phyloP scores from a whole-genome alignment of 2,329 filamentous ascomycete species.

The Trichoderma lentiforme region DNA sequence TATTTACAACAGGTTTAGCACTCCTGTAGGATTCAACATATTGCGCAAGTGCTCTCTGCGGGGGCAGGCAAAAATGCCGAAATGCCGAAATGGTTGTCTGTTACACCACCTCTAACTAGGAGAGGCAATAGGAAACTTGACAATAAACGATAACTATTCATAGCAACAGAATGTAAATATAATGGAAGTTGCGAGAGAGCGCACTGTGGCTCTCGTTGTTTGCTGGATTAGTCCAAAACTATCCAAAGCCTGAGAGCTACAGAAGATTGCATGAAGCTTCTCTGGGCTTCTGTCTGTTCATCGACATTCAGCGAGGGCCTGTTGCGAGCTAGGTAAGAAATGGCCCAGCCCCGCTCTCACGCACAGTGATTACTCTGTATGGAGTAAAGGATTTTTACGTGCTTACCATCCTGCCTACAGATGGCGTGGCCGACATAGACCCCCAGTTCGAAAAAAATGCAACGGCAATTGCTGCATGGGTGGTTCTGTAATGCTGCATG shows the following conservation, averaged over 20 bases:
- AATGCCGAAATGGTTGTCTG: not conserved
- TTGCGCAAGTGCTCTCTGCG: not conserved
- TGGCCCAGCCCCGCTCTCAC: not conserved
- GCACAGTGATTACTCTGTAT: not conserved
- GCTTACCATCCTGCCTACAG: not conserved
- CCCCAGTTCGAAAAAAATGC: not conserved
- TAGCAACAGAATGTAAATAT: not conserved
- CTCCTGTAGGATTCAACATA: not conserved
- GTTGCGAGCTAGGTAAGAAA: too few species aligned
- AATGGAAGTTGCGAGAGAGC: not conserved
- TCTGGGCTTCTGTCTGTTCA: not conserved
- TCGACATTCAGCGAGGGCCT: not conserved
- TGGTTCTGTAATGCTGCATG: not conserved
- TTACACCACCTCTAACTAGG: not conserved
- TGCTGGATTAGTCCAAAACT: not conserved
- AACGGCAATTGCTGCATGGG: not conserved
- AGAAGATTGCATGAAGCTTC: not conserved
- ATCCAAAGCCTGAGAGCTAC: not conserved
- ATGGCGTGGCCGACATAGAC: not conserved
- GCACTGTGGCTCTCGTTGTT: not conserved
- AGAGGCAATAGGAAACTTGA: not conserved
- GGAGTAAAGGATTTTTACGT: not conserved
- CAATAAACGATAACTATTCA: not conserved
- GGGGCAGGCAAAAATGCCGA: not conserved
- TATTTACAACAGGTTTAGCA: not conserved